phyloP scores from a whole-genome alignment of 2,329 filamentous ascomycete genomes.

The Colletotrichum echinochloae region DNA sequence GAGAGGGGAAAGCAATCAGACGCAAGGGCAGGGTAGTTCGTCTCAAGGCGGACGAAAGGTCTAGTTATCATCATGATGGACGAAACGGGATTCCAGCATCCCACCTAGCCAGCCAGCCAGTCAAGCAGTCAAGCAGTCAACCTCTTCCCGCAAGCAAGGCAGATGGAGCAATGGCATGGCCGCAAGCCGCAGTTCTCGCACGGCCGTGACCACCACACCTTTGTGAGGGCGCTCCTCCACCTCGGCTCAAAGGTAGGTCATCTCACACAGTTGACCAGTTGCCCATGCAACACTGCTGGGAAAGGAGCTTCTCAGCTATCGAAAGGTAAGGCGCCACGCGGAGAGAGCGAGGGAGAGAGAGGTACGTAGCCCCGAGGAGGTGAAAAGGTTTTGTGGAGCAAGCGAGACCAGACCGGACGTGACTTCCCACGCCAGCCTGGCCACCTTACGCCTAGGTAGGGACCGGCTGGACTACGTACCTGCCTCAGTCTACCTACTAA shows the following conservation, averaged over 20 bases:
- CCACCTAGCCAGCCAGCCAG: no score
- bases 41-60: not conserved
- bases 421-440: not conserved
- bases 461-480: not conserved
- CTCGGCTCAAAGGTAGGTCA: not conserved
- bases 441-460: not conserved
- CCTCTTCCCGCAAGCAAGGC: constrained; percentile 14
- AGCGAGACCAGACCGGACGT: not conserved
- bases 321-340: not conserved
- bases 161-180: constrained; percentile 19
- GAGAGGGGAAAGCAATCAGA: not conserved
- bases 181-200: constrained; percentile 34
- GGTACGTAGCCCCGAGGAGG: not conserved
- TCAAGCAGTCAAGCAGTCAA: no score
- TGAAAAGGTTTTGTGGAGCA: not conserved
- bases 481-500: no score
- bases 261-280: not conserved
- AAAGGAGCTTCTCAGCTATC: not conserved
- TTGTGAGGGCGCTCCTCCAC: not conserved
- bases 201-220: constrained; percentile 14
- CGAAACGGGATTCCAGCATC: constrained; percentile 6
- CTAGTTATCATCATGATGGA: constrained; percentile 28
- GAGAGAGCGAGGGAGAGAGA: not conserved
- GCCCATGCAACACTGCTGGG: not conserved
- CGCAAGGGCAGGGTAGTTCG: not conserved